Percentiles rank a stretch among this genome's conserved stretches.
These are phyloP conservation scores for Tilletia caries DNA, from an alignment of 1,284 basidiomycete species.

Conservation along the genomic window DNA sequence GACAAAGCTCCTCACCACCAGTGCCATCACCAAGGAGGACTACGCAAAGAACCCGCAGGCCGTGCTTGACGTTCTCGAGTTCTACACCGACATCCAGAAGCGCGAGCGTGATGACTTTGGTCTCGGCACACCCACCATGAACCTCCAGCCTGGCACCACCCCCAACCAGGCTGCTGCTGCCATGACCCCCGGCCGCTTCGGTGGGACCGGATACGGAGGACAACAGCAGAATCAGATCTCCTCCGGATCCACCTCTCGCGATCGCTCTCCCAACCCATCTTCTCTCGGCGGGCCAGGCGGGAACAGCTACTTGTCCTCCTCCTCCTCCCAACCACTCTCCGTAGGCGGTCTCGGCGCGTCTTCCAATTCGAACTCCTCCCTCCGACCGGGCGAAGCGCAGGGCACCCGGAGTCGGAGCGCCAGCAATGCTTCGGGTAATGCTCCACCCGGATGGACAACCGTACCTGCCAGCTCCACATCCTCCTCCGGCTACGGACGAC, in stretches of 20 bases:
- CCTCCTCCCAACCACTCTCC: constrained; percentile 1
- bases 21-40: constrained; percentile 94
- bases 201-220: constrained; percentile 25
- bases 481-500: constrained; percentile 5
- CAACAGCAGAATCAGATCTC: neutral
- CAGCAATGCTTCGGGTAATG: neutral
- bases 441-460: neutral
- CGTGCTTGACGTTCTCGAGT: constrained; percentile 93
- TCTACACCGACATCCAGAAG: constrained; percentile 96
- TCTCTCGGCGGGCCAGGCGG: neutral
- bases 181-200: constrained; percentile 20
- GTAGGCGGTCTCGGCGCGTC: neutral
- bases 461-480: neutral
- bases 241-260: neutral
- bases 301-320: neutral
- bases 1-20: constrained; percentile 90
- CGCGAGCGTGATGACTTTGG: constrained; percentile 71
- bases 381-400: constrained; percentile 5
- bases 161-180: constrained; percentile 23
- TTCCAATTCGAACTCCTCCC: neutral
- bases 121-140: constrained; percentile 49
- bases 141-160: constrained; percentile 43
- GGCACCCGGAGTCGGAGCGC: neutral
- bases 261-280: neutral
- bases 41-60: constrained; percentile 95